These are phyloP conservation scores for Brasenia schreberi DNA, from an alignment of 164 flowering plant genomes.

Conservation along the genomic window DNA sequence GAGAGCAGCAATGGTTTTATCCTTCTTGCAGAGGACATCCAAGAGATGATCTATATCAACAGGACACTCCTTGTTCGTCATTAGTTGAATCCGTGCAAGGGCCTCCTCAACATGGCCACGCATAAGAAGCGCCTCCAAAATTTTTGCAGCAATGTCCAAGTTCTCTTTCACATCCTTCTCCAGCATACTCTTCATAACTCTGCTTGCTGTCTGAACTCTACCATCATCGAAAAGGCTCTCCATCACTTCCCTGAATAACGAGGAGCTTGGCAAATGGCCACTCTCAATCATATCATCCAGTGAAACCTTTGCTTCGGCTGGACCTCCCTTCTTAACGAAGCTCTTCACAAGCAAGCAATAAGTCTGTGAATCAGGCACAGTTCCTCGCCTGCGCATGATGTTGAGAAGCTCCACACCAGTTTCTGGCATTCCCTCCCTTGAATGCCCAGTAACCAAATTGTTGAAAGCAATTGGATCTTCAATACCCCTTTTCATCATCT, in stretches of 20 bases:
- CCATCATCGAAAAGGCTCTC: conserved; percentile 61
- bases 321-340: conserved; percentile 64
- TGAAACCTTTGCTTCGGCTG: conserved; percentile 70
- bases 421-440: conserved; percentile 63
- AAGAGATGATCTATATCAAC: conserved; percentile 58
- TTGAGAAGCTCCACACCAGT: conserved; percentile 54
- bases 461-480: conserved; percentile 64
- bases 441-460: conserved; percentile 62
- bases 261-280: conserved; percentile 55
- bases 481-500: background rate
- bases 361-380: conserved; percentile 38
- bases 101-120: conserved; percentile 99
- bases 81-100: conserved; percentile 59
- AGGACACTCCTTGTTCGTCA: conserved; percentile 33
- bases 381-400: conserved; percentile 66
- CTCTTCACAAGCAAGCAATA: conserved; percentile 41
- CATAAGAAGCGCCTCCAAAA: conserved; percentile 78
- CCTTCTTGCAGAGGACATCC: conserved; percentile 56
- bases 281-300: conserved; percentile 68
- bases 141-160: conserved; percentile 69
- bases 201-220: conserved; percentile 79
- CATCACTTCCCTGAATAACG: conserved; percentile 52
- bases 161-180: conserved; percentile 87
- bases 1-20: conserved; percentile 70
- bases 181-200: conserved; percentile 82